Evolutionary conservation across 345 rosid species (phyloP).

Genomic region (Diplotaxis tenuifolia): DNA sequence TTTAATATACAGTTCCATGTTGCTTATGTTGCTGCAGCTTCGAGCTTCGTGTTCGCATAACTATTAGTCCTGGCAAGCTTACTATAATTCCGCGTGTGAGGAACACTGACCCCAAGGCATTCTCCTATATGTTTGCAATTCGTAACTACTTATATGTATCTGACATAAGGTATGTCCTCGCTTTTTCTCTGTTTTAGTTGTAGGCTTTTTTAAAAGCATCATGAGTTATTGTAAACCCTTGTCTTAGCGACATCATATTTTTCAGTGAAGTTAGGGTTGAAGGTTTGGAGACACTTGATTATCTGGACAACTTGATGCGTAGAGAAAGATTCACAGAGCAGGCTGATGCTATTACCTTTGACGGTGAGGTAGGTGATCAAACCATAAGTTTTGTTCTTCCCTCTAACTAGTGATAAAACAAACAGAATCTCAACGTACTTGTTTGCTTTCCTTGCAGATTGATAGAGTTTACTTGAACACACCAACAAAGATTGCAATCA

Average conservation of each 20-base stretch:
- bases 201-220: not conserved
- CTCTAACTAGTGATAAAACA: not conserved
- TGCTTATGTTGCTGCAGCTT: slow-evolving; percentile 53
- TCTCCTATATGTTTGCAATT: slow-evolving; percentile 69
- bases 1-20: not conserved
- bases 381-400: not conserved
- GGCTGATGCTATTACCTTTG: slow-evolving; percentile 95
- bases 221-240: not conserved
- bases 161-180: slow-evolving; percentile 65
- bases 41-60: slow-evolving; percentile 80
- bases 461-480: slow-evolving; percentile 89
- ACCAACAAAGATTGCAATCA: slow-evolving; percentile 83
- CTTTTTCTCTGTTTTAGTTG: not conserved
- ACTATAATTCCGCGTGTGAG: slow-evolving; percentile 88
- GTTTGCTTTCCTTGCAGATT: slow-evolving; percentile 40
- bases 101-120: slow-evolving; percentile 70
- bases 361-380: slow-evolving; percentile 71
- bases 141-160: slow-evolving; percentile 80
- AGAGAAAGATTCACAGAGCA: slow-evolving; percentile 87
- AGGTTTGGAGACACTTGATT: slow-evolving; percentile 97
- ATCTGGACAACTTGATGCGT: slow-evolving; percentile 64
- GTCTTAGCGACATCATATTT: slow-evolving; percentile 24
- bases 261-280: slow-evolving; percentile 93
- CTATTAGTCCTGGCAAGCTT: slow-evolving; percentile 72
- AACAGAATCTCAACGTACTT: not conserved